Evolutionary conservation across 2,329 filamentous ascomycete genomes (phyloP).

Genomic region (Drechslerella coelobrocha): DNA sequence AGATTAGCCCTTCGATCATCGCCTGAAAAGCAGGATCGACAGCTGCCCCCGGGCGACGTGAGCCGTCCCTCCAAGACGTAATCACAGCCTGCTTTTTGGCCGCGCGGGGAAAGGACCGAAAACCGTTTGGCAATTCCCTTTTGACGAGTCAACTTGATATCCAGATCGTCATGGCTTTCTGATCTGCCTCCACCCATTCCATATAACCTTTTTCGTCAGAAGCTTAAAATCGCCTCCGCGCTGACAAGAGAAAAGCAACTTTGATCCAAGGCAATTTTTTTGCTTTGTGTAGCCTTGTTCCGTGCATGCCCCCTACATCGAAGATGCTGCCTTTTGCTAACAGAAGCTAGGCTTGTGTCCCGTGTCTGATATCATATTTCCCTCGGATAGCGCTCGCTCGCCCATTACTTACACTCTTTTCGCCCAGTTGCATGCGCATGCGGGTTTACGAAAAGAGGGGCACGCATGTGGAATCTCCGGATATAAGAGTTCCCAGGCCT

Average conservation of each 20-base stretch:
- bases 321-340: neutral
- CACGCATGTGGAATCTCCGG: neutral
- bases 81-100: conserved; percentile 34
- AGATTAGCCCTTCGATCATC: conserved; percentile 42
- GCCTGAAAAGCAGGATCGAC: conserved; percentile 43
- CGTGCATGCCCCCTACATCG: neutral
- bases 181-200: conserved; percentile 14
- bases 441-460: conserved; percentile 11
- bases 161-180: conserved; percentile 28
- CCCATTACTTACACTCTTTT: conserved; percentile 5
- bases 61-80: conserved; percentile 49
- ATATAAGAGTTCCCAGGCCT: conserved; percentile 38
- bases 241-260: conserved; percentile 11
- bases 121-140: conserved; percentile 17
- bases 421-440: neutral
- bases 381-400: conserved; percentile 23
- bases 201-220: conserved; percentile 24
- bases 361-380: conserved; percentile 51
- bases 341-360: conserved; percentile 18
- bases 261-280: conserved; percentile 5
- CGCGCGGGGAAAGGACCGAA: conserved; percentile 34
- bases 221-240: conserved; percentile 50
- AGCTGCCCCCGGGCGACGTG: conserved; percentile 24
- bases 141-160: neutral
- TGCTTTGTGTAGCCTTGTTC: conserved; percentile 27